phyloP scores from a whole-genome alignment of 2,329 filamentous ascomycete genomes.

The Aureobasidium sp. region DNA sequence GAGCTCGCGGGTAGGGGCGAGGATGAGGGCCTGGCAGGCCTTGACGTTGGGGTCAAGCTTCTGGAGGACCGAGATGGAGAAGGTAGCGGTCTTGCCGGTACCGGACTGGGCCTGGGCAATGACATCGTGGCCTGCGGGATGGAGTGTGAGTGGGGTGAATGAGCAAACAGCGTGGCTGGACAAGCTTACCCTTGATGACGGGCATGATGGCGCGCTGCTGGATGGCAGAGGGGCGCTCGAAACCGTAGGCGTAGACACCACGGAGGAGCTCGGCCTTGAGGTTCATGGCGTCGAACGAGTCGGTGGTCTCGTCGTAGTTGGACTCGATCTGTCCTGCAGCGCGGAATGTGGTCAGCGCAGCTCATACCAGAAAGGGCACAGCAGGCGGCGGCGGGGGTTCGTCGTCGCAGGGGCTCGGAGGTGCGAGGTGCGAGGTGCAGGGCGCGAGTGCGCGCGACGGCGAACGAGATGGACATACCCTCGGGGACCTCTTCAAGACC shows the following conservation, averaged over 20 bases:
- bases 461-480: slow-evolving; percentile 52
- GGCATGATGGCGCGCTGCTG: slow-evolving; percentile 99
- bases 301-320: slow-evolving; percentile 99
- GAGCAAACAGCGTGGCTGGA: slow-evolving; percentile 14
- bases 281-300: slow-evolving; percentile 98
- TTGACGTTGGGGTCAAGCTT: slow-evolving; percentile 94
- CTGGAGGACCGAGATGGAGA: slow-evolving; percentile 98
- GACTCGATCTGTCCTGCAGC: slow-evolving; percentile 92
- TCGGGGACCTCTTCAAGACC: slow-evolving; percentile 97
- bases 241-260: slow-evolving; percentile 99
- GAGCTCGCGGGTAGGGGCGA: slow-evolving; percentile 95
- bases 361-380: neutral
- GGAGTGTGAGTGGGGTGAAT: neutral
- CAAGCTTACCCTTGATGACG: slow-evolving; percentile 86
- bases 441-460: neutral
- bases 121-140: slow-evolving; percentile 73
- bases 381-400: neutral
- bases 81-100: slow-evolving; percentile 99
- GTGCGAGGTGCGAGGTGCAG: neutral
- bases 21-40: slow-evolving; percentile 93
- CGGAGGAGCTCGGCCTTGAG: slow-evolving; percentile 95
- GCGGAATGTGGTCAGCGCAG: slow-evolving; percentile 9
- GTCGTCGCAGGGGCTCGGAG: neutral
- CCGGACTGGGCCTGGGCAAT: slow-evolving; percentile 99
- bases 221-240: slow-evolving; percentile 98